These are phyloP conservation scores for Coniochaeta pulveracea DNA, from an alignment of 2,329 filamentous ascomycete species.

Conservation along the genomic window DNA sequence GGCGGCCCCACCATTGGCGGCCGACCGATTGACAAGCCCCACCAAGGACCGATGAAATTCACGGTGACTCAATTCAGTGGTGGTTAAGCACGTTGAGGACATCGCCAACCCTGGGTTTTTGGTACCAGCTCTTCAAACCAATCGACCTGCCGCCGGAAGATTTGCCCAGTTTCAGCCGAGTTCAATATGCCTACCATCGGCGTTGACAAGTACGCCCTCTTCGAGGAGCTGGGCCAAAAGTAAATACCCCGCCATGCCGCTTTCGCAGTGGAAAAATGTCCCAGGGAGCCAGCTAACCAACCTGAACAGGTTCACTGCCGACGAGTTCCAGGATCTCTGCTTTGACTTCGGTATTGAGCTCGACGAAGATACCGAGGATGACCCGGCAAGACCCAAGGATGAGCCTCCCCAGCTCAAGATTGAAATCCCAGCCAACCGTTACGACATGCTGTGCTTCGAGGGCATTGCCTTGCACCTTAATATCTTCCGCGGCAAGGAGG, in stretches of 20 bases:
- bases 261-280: slow-evolving; percentile 5
- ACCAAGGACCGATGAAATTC: slow-evolving; percentile 3
- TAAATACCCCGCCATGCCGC: slow-evolving; percentile 30
- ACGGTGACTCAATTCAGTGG: slow-evolving; percentile 1
- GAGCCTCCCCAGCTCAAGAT: slow-evolving; percentile 93
- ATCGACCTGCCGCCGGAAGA: not conserved
- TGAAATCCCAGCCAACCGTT: slow-evolving; percentile 92
- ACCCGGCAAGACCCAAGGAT: slow-evolving; percentile 60
- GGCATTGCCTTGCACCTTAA: slow-evolving; percentile 93
- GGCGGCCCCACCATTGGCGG: no score
- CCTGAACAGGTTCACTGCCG: slow-evolving; percentile 62
- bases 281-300: slow-evolving; percentile 11
- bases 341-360: slow-evolving; percentile 98
- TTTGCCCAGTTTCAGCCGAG: not conserved
- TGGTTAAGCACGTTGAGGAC: no score
- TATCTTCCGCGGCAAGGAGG: slow-evolving; percentile 71
- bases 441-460: slow-evolving; percentile 94
- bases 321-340: slow-evolving; percentile 93
- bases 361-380: slow-evolving; percentile 83
- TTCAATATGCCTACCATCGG: slow-evolving; percentile 68
- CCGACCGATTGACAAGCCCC: not conserved
- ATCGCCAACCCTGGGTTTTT: no score
- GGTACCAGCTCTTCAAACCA: not conserved
- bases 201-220: slow-evolving; percentile 93
- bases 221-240: slow-evolving; percentile 81